Evolutionary conservation across 352 stramenopile genomes (phyloP), one percentile per base, ranked within the genome.

Genomic region (Phytophthora lateralis): DNA sequence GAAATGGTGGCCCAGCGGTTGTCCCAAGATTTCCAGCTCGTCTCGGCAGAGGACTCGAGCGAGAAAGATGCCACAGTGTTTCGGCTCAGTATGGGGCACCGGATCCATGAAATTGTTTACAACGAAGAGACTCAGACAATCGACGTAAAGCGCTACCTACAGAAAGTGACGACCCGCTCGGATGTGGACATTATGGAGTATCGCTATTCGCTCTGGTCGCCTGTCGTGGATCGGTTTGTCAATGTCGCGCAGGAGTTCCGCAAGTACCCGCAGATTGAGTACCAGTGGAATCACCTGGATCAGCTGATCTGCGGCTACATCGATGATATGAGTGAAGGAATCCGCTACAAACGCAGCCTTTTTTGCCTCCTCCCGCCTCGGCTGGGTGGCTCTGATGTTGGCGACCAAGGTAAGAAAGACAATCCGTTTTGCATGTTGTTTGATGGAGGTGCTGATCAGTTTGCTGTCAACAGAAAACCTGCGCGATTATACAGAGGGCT

Each of bases 21-120:
- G 39, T 87, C 85, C 3, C 81, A 91, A 58, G 88, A 95, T 64
- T 96, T 95, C 41, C 88, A 96, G 63, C 75, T 96, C n/a, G 87
- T 96, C n/a, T 78, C 75, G 7, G 51, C 74, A 1, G 78, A 85
- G 43, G 71, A 81, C 17, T 63, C 71, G 24, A 77, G 72, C 3
- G 60, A 63, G 11, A 78, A 68, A 45, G 55, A 60, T 26, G 65
- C 61, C 3, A 75, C 68, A 2, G 71, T 91, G 15, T 95, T 85
- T 57, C 78, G 75, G 2, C 71, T 96, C 34, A 95, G 80, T 30
- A 95, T 96, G 88, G 88, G 88, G 3, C 88, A 96, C 57, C 85
- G 85, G 46, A 93, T 96, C 45, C 88, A 96, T 55, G 80, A 93
- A 59, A 89, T 96, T 59, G 81, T 79, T 48, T 95, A 95, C 73